Percentiles rank a stretch among this genome's conserved stretches.
Conservation (phyloP, 192 early-diverging fungal genomes). For the Diversispora epigaea region DNA sequence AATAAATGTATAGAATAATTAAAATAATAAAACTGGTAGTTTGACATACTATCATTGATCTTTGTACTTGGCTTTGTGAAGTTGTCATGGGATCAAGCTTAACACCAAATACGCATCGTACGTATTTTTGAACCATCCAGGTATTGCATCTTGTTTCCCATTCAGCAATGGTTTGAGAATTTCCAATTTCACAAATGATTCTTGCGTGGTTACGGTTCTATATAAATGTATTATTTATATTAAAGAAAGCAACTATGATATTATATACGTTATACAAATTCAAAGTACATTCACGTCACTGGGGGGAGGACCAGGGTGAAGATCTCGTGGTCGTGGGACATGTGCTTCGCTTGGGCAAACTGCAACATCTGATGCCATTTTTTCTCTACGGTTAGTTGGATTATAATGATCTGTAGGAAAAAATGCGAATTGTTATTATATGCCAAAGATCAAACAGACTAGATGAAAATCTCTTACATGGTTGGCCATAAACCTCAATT, state of each 20-base stretch:
- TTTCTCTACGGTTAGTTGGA: not conserved
- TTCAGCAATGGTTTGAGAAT: conserved; percentile 6
- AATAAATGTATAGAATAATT: conserved; percentile 1
- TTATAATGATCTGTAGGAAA: conserved; percentile 26
- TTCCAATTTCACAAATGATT: conserved; percentile 2
- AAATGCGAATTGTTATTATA: conserved; percentile 20
- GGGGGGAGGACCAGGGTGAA: not conserved
- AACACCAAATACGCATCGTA: conserved; percentile 17
- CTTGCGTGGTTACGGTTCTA: not conserved
- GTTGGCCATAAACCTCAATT: not conserved
- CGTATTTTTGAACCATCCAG: conserved; percentile 1
- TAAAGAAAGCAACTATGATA: conserved; percentile 15
- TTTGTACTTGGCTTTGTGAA: not conserved
- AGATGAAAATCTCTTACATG: conserved; percentile 28
- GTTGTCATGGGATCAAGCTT: conserved; percentile 5
- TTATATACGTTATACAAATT: conserved; percentile 1
- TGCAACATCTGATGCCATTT: conserved; percentile 7
- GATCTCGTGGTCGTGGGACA: not conserved
- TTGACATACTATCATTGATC: conserved; percentile 20
- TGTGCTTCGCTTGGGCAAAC: not conserved
- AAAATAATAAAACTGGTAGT: conserved; percentile 9
- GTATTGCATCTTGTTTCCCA: conserved; percentile 1
- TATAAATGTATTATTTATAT: too few relatives aligned
- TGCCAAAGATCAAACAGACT: conserved; percentile 21
- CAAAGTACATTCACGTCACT: not conserved